phyloP scores from a whole-genome alignment of 2,329 filamentous ascomycete species.

The Chrysoporthe deuterocubensis region DNA sequence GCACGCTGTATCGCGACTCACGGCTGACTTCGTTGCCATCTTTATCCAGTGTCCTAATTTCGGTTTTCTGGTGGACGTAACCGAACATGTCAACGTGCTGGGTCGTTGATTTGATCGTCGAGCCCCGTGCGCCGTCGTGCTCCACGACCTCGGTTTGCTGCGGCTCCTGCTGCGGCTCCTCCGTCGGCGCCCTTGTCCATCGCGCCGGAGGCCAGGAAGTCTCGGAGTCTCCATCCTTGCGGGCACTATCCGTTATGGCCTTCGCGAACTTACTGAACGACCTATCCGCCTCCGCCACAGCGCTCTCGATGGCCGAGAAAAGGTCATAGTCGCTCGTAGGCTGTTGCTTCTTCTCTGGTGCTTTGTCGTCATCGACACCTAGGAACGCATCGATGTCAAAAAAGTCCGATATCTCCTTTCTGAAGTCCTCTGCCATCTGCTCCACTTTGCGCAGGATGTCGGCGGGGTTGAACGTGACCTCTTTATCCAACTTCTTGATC shows the following conservation, averaged over 20 bases:
- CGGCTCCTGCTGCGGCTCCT: conserved; percentile 14
- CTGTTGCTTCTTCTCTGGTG: conserved; percentile 18
- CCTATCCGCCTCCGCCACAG: conserved; percentile 42
- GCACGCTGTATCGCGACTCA: conserved; percentile 41
- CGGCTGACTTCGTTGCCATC: conserved; percentile 47
- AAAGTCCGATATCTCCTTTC: background rate
- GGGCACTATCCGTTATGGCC: conserved; percentile 31
- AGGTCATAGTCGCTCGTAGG: conserved; percentile 47
- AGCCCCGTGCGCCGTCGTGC: conserved; percentile 28
- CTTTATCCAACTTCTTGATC: background rate
- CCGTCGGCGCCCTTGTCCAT: conserved; percentile 11
- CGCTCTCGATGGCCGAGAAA: conserved; percentile 44
- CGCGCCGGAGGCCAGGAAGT: conserved; percentile 10
- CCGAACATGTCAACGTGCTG: conserved; percentile 50
- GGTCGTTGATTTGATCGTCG: conserved; percentile 43
- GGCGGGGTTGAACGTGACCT: conserved; percentile 3
- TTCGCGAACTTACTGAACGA: conserved; percentile 48
- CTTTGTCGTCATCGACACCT: background rate
- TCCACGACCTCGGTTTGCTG: conserved; percentile 30
- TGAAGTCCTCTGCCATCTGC: conserved; percentile 1
- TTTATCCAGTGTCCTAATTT: conserved; percentile 45
- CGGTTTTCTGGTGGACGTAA: conserved; percentile 47
- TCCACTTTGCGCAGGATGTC: background rate
- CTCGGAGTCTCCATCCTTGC: background rate
- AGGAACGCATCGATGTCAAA: background rate